phyloP scores from a whole-genome alignment of 768 basidiomycete species.

The Rhodotorula kratochvilovae region DNA sequence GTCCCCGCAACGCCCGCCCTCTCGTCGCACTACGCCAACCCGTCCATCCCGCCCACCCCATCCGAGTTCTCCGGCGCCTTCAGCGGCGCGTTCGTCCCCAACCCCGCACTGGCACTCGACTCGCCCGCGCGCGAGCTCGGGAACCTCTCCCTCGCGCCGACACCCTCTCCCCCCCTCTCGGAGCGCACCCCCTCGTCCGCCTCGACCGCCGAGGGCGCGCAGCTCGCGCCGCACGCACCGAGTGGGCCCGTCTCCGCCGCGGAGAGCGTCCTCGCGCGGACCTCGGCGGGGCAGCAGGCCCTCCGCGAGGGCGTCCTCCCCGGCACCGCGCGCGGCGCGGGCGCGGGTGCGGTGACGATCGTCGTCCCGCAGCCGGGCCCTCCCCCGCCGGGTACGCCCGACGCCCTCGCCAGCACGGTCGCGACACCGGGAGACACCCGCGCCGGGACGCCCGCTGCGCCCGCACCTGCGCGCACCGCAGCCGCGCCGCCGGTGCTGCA shows the following conservation, averaged over 20 bases:
- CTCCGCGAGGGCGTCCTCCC: slow-evolving; percentile 11
- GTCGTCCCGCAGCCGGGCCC: slow-evolving; percentile 5
- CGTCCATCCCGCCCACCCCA: background rate
- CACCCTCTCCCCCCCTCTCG: background rate
- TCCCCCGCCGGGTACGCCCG: background rate
- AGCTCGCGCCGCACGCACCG: background rate
- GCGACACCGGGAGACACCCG: slow-evolving; percentile 15
- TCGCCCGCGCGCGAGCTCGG: slow-evolving; percentile 8
- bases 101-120: slow-evolving; percentile 12
- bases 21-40: background rate
- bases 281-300: slow-evolving; percentile 20
- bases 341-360: no score
- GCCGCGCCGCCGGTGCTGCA: background rate
- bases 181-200: background rate
- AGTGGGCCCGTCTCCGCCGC: background rate
- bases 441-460: background rate
- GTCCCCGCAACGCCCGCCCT: slow-evolving; percentile 4
- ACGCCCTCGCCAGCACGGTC: background rate
- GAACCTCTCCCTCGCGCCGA: slow-evolving; percentile 7
- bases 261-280: slow-evolving; percentile 11
- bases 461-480: background rate
- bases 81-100: background rate
- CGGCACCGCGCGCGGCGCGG: background rate
- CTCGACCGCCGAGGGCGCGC: background rate
- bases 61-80: background rate